Conservation (phyloP, 2,329 filamentous ascomycete genomes). For the Xylaria sp. region DNA sequence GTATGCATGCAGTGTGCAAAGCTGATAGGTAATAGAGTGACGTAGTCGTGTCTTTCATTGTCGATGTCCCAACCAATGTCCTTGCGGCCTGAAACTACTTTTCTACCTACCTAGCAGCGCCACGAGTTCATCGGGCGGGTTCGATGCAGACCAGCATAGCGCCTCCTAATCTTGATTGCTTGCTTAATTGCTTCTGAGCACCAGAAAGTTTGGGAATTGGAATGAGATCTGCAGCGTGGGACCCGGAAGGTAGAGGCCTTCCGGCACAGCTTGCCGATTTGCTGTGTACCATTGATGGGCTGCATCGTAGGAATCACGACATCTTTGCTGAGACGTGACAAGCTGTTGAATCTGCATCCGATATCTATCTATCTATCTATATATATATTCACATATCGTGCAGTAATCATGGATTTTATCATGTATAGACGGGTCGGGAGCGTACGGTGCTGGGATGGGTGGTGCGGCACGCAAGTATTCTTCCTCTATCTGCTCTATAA, state of each 20-base stretch:
- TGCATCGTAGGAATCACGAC: neutral
- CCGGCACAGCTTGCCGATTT: slow-evolving; percentile 28
- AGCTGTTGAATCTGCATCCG: neutral
- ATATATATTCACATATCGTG: neutral
- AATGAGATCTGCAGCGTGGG: slow-evolving; percentile 11
- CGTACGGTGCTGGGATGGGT: neutral
- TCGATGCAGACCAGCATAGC: slow-evolving; percentile 14
- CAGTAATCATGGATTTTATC: neutral
- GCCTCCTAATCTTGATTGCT: slow-evolving; percentile 19
- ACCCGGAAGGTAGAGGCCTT: neutral
- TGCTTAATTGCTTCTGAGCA: neutral
- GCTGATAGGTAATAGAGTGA: slow-evolving; percentile 16
- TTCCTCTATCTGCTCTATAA: neutral
- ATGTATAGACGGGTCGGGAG: neutral
- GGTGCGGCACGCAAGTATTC: neutral
- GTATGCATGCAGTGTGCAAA: neutral
- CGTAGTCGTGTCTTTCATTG: slow-evolving; percentile 18
- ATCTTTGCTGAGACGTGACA: slow-evolving; percentile 4
- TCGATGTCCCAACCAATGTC: slow-evolving; percentile 4
- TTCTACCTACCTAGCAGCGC: neutral
- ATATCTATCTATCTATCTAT: neutral
- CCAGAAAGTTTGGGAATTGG: neutral
- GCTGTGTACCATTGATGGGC: slow-evolving; percentile 1
- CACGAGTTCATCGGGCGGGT: neutral
- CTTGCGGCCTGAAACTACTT: slow-evolving; percentile 1